Evolutionary conservation across 306 rosid species (phyloP).

Genomic region (Delonix regia): DNA sequence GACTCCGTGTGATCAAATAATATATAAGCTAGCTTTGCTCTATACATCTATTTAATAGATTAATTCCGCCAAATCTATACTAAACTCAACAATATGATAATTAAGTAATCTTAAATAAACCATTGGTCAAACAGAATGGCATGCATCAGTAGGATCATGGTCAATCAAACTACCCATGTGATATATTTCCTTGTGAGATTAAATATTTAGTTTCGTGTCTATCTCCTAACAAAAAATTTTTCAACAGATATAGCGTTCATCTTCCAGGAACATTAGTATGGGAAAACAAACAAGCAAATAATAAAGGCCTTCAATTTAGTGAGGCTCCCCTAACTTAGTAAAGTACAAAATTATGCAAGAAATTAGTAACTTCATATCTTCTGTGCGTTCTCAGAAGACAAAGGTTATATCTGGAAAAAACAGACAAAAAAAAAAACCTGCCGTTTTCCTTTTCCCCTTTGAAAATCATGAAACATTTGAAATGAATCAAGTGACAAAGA

Average conservation of each 20-base stretch:
- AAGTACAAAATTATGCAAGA: background rate
- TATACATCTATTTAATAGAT: background rate
- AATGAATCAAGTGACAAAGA: constrained; percentile 29
- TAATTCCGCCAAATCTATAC: constrained; percentile 2
- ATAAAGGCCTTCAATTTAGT: background rate
- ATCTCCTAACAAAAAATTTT: background rate
- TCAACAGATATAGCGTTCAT: constrained; percentile 3
- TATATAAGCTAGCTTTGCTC: background rate
- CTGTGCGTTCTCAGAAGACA: constrained; percentile 1
- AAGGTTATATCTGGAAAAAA: background rate
- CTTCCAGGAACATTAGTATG: background rate
- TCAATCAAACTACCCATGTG: constrained; percentile 7
- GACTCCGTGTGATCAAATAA: too few relatives aligned
- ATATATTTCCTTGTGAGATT: background rate
- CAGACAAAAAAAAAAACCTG: constrained; percentile 26
- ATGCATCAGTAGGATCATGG: constrained; percentile 29
- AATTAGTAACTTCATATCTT: background rate
- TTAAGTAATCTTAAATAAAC: constrained; percentile 13
- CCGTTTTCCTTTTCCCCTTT: constrained; percentile 30
- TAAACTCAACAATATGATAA: background rate
- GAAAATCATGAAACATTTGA: constrained; percentile 32
- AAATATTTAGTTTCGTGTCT: constrained; percentile 7
- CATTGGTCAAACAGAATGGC: constrained; percentile 21
- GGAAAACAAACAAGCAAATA: background rate
- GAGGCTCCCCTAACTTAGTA: background rate